Evolutionary conservation across 495 filamentous ascomycete species (phyloP).

Genomic region (Podospora pseudoanserina): DNA sequence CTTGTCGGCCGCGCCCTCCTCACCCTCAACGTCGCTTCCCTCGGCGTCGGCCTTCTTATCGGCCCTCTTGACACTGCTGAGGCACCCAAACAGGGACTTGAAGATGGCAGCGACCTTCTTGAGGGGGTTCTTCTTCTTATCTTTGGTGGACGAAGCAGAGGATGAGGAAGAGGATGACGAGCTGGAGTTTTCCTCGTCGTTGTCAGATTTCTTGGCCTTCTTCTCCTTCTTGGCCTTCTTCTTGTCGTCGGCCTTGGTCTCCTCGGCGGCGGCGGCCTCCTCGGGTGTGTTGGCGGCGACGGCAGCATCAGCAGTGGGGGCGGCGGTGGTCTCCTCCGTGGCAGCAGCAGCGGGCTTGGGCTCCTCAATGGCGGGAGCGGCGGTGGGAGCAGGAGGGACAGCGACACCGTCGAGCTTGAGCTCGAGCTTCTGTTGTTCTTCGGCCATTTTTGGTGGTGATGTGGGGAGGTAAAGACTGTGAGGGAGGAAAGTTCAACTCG

Average conservation of each 20-base stretch:
- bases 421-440: not conserved
- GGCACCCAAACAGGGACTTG: not conserved
- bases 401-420: slow-evolving; percentile 1
- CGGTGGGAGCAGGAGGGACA: not conserved
- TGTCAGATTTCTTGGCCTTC: not conserved
- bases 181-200: not conserved
- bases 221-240: slow-evolving; percentile 3
- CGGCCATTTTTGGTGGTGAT: not conserved
- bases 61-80: not conserved
- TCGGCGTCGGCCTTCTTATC: not conserved
- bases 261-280: not conserved
- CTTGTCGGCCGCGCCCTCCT: not conserved
- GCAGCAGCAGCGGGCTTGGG: not conserved
- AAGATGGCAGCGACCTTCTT: slow-evolving; percentile 1
- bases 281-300: not conserved
- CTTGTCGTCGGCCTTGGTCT: not conserved
- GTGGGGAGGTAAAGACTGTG: not conserved
- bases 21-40: not conserved
- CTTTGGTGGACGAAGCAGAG: not conserved
- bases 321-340: not conserved
- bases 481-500: not conserved
- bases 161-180: not conserved
- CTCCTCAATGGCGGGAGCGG: not conserved
- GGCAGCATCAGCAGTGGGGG: not conserved
- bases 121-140: slow-evolving; percentile 2